These are phyloP conservation scores for Phaseolus lunatus DNA, from an alignment of 306 rosid genomes.

Conservation along the genomic window DNA sequence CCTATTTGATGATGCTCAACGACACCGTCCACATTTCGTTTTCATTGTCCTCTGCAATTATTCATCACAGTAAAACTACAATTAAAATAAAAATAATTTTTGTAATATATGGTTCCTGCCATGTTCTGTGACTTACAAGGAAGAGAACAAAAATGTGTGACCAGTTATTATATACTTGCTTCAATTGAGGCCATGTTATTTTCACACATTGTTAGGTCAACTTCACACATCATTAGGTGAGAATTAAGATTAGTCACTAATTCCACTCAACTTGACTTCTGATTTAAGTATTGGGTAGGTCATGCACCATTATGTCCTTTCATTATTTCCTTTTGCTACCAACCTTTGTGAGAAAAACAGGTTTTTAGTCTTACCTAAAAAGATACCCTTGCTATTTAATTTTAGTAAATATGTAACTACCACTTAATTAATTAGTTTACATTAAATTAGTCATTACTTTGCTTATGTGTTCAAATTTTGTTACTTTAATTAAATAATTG, in stretches of 20 bases:
- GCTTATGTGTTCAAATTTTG: background rate
- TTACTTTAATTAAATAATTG: too few relatives aligned
- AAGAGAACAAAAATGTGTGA: conserved; percentile 9
- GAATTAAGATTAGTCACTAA: conserved; percentile 38
- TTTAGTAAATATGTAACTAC: conserved; percentile 21
- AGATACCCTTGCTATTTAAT: conserved; percentile 4
- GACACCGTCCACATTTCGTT: conserved; percentile 26
- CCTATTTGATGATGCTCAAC: conserved; percentile 19
- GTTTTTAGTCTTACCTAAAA: conserved; percentile 14
- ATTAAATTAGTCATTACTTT: background rate
- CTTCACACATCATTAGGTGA: conserved; percentile 48
- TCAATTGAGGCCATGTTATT: background rate
- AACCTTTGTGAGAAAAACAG: conserved; percentile 13
- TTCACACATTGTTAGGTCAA: conserved; percentile 47
- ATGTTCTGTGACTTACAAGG: background rate
- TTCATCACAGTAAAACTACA: background rate
- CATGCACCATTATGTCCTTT: background rate
- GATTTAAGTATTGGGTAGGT: conserved; percentile 28
- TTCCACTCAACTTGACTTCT: conserved; percentile 50
- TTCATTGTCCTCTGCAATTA: conserved; percentile 36
- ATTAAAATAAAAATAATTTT: too few relatives aligned
- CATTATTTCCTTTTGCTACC: conserved; percentile 8
- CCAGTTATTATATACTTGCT: background rate
- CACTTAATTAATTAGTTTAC: conserved; percentile 12
- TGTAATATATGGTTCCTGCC: background rate